Conservation (phyloP, 2,329 filamentous ascomycete genomes). For the Tricladium varicosporioides region DNA sequence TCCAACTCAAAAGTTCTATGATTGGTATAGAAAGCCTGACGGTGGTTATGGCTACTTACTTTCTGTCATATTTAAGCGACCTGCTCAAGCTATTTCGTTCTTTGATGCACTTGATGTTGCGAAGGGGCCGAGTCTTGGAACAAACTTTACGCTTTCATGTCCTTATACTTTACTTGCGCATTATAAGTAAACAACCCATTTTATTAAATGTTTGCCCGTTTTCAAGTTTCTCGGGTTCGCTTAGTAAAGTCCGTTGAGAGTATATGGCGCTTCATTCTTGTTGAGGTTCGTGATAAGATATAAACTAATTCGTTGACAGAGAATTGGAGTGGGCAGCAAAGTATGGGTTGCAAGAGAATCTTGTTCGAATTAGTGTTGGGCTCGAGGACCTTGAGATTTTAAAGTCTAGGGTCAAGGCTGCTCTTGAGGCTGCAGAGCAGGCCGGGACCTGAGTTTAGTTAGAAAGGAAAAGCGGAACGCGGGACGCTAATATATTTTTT, state of each 20-base stretch:
- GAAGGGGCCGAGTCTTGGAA: constrained; percentile 34
- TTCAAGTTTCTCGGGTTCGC: too few species aligned
- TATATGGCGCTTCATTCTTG: neutral
- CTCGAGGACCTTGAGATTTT: constrained; percentile 9
- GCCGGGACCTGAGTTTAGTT: neutral
- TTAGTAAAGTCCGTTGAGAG: too few species aligned
- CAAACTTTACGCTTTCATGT: constrained; percentile 30
- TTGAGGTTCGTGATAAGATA: neutral
- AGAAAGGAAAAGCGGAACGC: too few species aligned
- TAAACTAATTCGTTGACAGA: neutral
- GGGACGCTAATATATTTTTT: too few species aligned
- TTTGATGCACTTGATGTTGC: constrained; percentile 33
- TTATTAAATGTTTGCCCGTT: neutral
- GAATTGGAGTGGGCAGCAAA: constrained; percentile 2
- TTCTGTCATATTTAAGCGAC: constrained; percentile 25
- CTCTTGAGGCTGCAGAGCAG: neutral
- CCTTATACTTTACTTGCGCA: constrained; percentile 29
- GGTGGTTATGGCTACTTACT: constrained; percentile 31
- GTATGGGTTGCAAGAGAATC: constrained; percentile 16
- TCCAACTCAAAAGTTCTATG: constrained; percentile 12
- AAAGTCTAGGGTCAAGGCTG: neutral
- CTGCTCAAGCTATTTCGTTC: constrained; percentile 27
- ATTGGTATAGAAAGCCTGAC: constrained; percentile 18
- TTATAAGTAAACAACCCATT: constrained; percentile 5
- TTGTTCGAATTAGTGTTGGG: constrained; percentile 21